These are phyloP conservation scores for Colletotrichum sp. DNA, from an alignment of 2,329 filamentous ascomycete genomes.

Conservation along the genomic window DNA sequence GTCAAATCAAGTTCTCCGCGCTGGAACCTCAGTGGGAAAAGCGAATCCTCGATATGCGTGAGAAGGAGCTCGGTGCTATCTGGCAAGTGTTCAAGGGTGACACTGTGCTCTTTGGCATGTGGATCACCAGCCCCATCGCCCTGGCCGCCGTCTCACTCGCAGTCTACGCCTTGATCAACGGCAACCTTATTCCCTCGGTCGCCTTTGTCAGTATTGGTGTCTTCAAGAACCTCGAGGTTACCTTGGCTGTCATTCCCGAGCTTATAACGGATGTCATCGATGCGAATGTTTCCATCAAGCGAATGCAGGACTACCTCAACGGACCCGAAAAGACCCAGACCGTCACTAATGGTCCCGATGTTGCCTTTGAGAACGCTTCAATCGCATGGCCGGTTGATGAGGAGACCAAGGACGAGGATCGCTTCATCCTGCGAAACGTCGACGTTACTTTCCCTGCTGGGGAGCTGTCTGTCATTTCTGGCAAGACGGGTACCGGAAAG, in stretches of 20 bases:
- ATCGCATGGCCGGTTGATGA: slow-evolving; percentile 78
- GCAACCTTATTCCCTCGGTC: slow-evolving; percentile 70
- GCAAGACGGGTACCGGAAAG: slow-evolving; percentile 80
- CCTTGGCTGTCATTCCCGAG: slow-evolving; percentile 74
- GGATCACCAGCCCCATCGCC: slow-evolving; percentile 76
- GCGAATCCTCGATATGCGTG: slow-evolving; percentile 67
- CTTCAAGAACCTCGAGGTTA: slow-evolving; percentile 75
- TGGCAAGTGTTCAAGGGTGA: slow-evolving; percentile 72
- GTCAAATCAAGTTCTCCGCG: slow-evolving; percentile 85
- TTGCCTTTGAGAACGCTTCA: slow-evolving; percentile 70
- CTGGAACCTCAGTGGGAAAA: slow-evolving; percentile 77
- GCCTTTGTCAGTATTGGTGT: slow-evolving; percentile 81
- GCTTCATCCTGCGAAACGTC: slow-evolving; percentile 70
- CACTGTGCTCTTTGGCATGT: slow-evolving; percentile 67
- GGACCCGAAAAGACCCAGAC: slow-evolving; percentile 67
- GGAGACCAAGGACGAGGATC: slow-evolving; percentile 58
- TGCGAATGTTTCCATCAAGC: slow-evolving; percentile 72
- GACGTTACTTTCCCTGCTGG: slow-evolving; percentile 70
- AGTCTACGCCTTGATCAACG: slow-evolving; percentile 69
- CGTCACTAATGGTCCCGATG: slow-evolving; percentile 59
- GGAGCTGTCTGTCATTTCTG: slow-evolving; percentile 76
- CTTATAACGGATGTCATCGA: slow-evolving; percentile 74
- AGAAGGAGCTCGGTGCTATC: slow-evolving; percentile 69
- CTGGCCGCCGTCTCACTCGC: slow-evolving; percentile 75
- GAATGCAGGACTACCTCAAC: slow-evolving; percentile 74